Evolutionary conservation across 2,329 filamentous ascomycete species (phyloP).

Genomic region (Aspergillus amoenus): DNA sequence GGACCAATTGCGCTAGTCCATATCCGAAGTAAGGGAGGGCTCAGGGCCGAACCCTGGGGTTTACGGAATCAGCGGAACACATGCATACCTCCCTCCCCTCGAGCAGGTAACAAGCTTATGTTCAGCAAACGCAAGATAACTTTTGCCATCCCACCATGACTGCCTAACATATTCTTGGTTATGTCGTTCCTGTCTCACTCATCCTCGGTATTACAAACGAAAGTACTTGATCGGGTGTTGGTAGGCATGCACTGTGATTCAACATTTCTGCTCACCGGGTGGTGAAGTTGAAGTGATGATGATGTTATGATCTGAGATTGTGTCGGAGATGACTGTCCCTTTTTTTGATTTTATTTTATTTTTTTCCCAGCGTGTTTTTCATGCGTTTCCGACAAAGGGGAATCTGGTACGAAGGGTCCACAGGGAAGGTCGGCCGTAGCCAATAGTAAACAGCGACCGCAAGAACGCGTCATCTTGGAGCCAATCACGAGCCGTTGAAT

Average conservation of each 20-base stretch:
- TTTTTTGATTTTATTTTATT: conserved; percentile 1
- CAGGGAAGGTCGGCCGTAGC: conserved; percentile 9
- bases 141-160: conserved; percentile 15
- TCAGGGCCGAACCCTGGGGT: conserved; percentile 30
- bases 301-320: conserved; percentile 8
- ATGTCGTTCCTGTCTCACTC: conserved; percentile 23
- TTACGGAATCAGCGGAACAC: conserved; percentile 21
- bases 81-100: conserved; percentile 6
- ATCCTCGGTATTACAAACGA: conserved; percentile 16
- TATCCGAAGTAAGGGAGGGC: conserved; percentile 27
- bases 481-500: conserved; percentile 34
- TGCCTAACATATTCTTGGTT: conserved; percentile 23
- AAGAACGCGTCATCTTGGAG: conserved; percentile 24
- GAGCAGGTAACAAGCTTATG: conserved; percentile 2
- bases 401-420: conserved; percentile 25
- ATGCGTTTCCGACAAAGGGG: conserved; percentile 24
- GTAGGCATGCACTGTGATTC: neutral
- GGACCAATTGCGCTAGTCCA: conserved; percentile 19
- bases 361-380: conserved; percentile 12
- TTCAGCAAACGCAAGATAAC: conserved; percentile 2
- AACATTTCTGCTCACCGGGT: neutral
- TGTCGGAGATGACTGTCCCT: neutral
- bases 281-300: conserved; percentile 3
- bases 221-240: conserved; percentile 8
- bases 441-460: conserved; percentile 23